Conservation (phyloP, 2,329 filamentous ascomycete genomes). For the Capronia americana region DNA sequence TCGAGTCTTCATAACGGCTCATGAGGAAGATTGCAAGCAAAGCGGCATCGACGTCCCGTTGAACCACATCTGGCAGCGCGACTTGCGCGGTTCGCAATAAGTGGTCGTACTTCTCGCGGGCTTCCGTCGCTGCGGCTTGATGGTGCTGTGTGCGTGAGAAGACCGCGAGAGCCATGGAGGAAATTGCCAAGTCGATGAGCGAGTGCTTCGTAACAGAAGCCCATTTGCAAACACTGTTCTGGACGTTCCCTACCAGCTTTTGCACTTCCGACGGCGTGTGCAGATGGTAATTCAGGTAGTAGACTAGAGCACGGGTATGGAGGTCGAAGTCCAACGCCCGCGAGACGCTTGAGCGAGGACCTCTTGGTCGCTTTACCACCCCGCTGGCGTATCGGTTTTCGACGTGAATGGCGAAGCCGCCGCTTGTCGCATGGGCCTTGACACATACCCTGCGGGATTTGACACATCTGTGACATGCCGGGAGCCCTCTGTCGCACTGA, state of each 20-base stretch:
- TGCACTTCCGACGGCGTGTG: slow-evolving; percentile 30
- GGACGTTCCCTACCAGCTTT: slow-evolving; percentile 26
- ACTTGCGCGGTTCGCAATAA: slow-evolving; percentile 37
- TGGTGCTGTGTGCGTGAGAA: slow-evolving; percentile 40
- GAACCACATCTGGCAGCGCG: slow-evolving; percentile 6
- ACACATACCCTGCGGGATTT: slow-evolving; percentile 41
- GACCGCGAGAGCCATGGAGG: slow-evolving; percentile 42
- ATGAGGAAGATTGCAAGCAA: slow-evolving; percentile 40
- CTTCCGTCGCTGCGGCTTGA: slow-evolving; percentile 39
- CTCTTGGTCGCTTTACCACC: slow-evolving; percentile 43
- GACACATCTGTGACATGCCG: slow-evolving; percentile 40
- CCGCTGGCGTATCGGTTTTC: slow-evolving; percentile 45
- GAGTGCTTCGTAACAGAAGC: slow-evolving; percentile 19
- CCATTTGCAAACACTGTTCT: slow-evolving; percentile 32
- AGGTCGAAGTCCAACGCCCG: slow-evolving; percentile 37
- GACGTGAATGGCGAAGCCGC: slow-evolving; percentile 36
- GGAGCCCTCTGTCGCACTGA: slow-evolving; percentile 42
- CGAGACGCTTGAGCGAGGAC: slow-evolving; percentile 42
- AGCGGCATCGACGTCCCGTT: slow-evolving; percentile 34
- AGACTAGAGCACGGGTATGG: slow-evolving; percentile 39
- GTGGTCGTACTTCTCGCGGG: slow-evolving; percentile 38
- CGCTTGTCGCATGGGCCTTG: slow-evolving; percentile 13
- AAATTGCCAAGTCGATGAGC: slow-evolving; percentile 43
- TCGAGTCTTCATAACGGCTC: slow-evolving; percentile 38
- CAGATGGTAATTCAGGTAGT: slow-evolving; percentile 41